Evolutionary conservation across 2,329 filamentous ascomycete species (phyloP).

Genomic region (Apiospora arundinis): DNA sequence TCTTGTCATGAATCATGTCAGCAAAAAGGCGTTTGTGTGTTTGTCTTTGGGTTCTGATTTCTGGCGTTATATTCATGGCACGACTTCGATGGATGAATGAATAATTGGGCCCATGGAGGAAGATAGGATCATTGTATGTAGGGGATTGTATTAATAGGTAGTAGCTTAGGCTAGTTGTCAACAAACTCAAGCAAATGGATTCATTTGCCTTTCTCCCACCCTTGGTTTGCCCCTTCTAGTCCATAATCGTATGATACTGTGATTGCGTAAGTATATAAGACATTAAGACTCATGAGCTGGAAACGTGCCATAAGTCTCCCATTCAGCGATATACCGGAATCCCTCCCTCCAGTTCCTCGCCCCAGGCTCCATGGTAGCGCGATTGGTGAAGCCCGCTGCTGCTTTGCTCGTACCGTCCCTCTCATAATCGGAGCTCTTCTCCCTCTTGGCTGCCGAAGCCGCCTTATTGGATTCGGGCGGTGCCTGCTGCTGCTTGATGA

Average conservation of each 20-base stretch:
- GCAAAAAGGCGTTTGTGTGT: conserved; percentile 8
- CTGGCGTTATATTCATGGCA: neutral
- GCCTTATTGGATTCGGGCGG: neutral
- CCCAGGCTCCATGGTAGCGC: conserved; percentile 7
- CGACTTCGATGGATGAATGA: conserved; percentile 4
- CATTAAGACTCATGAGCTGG: neutral
- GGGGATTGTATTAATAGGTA: conserved; percentile 16
- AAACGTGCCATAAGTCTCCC: conserved; percentile 12
- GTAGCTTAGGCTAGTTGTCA: neutral
- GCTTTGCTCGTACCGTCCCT: neutral
- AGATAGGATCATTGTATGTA: neutral
- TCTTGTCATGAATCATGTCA: neutral
- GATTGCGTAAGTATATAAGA: neutral
- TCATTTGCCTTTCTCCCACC: neutral
- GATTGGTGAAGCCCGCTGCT: neutral
- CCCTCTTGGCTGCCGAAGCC: neutral
- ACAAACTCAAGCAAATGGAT: neutral
- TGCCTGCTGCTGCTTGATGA: conserved; percentile 26
- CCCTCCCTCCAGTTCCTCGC: conserved; percentile 15
- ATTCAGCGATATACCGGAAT: conserved; percentile 6
- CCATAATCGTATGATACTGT: too few species aligned
- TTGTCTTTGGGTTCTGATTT: conserved; percentile 9
- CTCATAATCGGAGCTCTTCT: neutral
- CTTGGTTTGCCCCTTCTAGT: neutral
- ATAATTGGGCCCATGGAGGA: neutral